These are phyloP conservation scores for Catharanthus roseus DNA, from an alignment of 257 asterid species.

Conservation along the genomic window DNA sequence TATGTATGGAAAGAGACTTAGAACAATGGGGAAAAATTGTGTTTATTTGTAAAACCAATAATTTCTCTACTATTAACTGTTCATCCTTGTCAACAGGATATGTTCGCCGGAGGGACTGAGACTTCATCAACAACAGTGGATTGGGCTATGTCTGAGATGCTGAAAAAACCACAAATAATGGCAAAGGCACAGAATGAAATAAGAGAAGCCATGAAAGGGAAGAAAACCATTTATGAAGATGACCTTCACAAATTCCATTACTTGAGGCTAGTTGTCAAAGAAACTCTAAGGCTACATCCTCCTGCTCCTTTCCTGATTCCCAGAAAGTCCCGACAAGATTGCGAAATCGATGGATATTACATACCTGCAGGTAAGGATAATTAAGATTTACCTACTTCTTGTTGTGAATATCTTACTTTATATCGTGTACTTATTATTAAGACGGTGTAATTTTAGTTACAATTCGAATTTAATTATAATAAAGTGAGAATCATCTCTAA, in stretches of 20 bases:
- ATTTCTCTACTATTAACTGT: too few species aligned
- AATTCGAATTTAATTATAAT: too few species aligned
- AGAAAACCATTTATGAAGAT: slow-evolving; percentile 13
- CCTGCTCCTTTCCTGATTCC: slow-evolving; percentile 12
- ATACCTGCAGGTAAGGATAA: too few species aligned
- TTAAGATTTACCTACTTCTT: too few species aligned
- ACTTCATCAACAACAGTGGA: slow-evolving; percentile 17
- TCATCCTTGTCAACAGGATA: too few species aligned
- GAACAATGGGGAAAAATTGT: too few species aligned
- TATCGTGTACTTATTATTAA: too few species aligned
- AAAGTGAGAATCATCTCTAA: too few species aligned
- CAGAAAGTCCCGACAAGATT: slow-evolving; percentile 9
- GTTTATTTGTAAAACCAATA: too few species aligned
- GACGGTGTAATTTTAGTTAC: too few species aligned
- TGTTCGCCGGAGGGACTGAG: slow-evolving; percentile 23
- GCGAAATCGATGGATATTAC: neutral
- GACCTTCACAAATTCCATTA: slow-evolving; percentile 17
- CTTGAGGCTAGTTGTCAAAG: slow-evolving; percentile 24
- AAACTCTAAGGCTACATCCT: slow-evolving; percentile 36
- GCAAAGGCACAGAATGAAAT: slow-evolving; percentile 25
- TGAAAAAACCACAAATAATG: slow-evolving; percentile 24
- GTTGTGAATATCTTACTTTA: too few species aligned
- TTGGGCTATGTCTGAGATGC: slow-evolving; percentile 26
- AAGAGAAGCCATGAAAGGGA: slow-evolving; percentile 14
- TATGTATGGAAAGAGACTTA: too few species aligned